Percentiles rank a stretch among this genome's conserved stretches.
phyloP scores from a whole-genome alignment of 225 moss, liverwort and hornwort species.

The Pseudisothecium myosuroides region DNA sequence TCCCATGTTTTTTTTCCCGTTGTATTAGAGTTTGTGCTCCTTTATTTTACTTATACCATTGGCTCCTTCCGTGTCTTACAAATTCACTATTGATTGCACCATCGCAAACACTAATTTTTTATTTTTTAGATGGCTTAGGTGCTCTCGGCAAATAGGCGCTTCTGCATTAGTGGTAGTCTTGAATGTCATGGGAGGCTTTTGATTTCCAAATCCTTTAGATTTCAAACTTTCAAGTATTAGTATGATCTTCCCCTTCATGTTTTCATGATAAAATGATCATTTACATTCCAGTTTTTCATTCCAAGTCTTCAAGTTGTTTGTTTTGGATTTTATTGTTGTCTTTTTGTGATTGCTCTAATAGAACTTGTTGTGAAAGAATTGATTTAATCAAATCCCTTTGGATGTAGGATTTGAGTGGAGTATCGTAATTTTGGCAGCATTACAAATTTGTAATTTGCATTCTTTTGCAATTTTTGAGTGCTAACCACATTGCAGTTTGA shows the following conservation, averaged over 20 bases:
- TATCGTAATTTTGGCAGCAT: background rate
- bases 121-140: background rate
- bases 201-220: background rate
- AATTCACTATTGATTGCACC: background rate
- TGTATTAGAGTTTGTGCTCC: no score
- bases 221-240: background rate
- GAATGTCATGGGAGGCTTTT: background rate
- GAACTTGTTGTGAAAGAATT: background rate
- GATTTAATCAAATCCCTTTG: background rate
- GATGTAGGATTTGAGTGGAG: background rate
- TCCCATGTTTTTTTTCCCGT: rapidly evolving
- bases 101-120: background rate
- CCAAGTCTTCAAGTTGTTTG: background rate
- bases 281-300: background rate
- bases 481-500: no score
- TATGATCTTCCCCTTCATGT: background rate
- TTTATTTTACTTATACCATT: rapidly evolving
- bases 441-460: no score
- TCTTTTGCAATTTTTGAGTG: no score
- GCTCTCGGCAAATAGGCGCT: rapidly evolving
- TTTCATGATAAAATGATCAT: background rate
- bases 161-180: rapidly evolving
- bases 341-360: background rate
- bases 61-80: background rate
- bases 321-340: background rate